Base-by-base conservation (phyloP, 768 basidiomycete species). In the Postia placenta region DNA sequence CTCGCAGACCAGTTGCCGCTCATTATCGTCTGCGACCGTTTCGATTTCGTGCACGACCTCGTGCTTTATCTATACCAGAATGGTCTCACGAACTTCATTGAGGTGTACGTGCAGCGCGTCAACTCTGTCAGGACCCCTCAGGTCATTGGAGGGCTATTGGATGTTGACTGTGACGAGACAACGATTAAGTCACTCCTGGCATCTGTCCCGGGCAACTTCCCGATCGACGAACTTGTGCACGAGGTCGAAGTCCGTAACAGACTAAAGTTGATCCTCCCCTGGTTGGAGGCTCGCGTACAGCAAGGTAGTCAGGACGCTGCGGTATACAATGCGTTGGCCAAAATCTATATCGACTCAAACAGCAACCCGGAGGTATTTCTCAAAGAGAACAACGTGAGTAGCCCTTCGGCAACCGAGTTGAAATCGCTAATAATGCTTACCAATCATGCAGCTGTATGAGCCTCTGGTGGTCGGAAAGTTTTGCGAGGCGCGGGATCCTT, bases 1-100 rank as follows among this genome's bases (percentile, higher is more conserved):
- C 83, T 99, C 24, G 71, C 83, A 30, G 96, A 98, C 64, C 96
- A 98, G 65, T 83, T 99, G 30, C 96, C 96, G 3, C 84, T 99
- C 58, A 99, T 98, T 74, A 98, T 99, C 56, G 96, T 99, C 60
- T 98, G 96, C 78, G 96, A 99, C 66, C 92, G 96, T 33, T 99
- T 98, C 76, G 95, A 96, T 76, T 98, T 97, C 60, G 95, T 99
- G 11, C 96, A 99, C 65, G 96, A 99, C 62, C 83, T 99, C 53
- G 95, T 99, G 38, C 81, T 99, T 20, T 99, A 98, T 67, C 79
- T 99, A 19, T 99, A 98, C 70, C 96, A 98, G 72, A 97, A 98
- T 64, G 89, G 91, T 36, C 81, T 97, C 44, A 86, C 82, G 48
- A 92, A 92, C 71, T 96, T 95, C 72, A 99, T 99, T 68, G 96